phyloP scores from a whole-genome alignment of 495 filamentous ascomycete species.

The Xylaria curta region DNA sequence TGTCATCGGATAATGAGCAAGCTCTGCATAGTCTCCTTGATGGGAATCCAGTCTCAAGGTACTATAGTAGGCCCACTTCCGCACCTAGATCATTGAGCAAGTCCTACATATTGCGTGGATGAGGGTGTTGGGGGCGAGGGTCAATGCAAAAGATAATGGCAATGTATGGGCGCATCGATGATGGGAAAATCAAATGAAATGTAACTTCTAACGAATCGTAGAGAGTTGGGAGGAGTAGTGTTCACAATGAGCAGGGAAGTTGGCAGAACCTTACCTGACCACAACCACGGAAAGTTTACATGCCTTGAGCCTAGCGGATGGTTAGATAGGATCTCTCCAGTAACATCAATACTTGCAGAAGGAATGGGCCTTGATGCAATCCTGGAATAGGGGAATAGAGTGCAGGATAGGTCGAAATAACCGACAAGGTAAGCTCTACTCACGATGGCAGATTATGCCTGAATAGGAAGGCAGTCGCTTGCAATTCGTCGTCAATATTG shows the following conservation, averaged over 20 bases:
- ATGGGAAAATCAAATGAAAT: too few species aligned
- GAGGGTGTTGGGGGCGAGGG: not conserved
- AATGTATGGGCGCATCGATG: too few species aligned
- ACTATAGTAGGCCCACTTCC: not conserved
- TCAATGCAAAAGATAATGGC: not conserved
- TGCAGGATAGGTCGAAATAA: not conserved
- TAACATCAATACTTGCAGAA: not conserved
- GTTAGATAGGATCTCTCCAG: not conserved
- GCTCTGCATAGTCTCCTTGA: not conserved
- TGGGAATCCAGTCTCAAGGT: not conserved
- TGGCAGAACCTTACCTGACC: not conserved
- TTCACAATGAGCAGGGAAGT: not conserved
- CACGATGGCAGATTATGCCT: not conserved
- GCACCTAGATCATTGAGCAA: not conserved
- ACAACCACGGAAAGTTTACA: not conserved
- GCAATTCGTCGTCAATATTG: not conserved
- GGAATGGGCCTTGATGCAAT: not conserved
- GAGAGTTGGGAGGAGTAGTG: not conserved
- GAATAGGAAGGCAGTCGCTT: not conserved
- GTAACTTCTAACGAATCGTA: not conserved
- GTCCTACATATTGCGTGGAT: not conserved
- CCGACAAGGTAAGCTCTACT: not conserved
- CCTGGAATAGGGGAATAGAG: not conserved
- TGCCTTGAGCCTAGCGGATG: not conserved
- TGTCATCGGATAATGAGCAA: not conserved